Percentiles rank a stretch among this genome's conserved stretches.
These are phyloP conservation scores for Vickermania spadyakhi DNA, from an alignment of 208 protist species.

Conservation along the genomic window DNA sequence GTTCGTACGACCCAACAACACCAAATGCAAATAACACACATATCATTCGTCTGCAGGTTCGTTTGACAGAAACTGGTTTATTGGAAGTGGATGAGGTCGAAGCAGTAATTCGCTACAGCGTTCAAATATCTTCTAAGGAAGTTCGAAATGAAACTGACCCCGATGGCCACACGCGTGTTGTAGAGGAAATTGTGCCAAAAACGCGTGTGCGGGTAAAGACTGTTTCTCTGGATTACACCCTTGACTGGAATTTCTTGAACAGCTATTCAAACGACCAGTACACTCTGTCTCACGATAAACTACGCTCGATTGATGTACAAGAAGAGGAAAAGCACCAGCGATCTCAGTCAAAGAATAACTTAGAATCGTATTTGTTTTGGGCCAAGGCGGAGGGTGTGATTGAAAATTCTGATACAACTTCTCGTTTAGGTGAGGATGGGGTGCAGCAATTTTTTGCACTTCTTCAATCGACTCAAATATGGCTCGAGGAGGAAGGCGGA, in stretches of 20 bases:
- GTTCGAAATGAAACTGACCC: conserved; percentile 8
- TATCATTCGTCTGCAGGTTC: conserved; percentile 65
- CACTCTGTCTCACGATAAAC: conserved; percentile 19
- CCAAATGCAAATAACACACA: conserved; percentile 70
- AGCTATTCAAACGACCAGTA: conserved; percentile 22
- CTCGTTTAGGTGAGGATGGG: conserved; percentile 10
- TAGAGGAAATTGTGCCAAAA: neutral
- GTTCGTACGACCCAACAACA: conserved; percentile 24
- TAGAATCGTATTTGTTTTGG: conserved; percentile 79
- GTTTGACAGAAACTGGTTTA: conserved; percentile 59
- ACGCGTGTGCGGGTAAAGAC: neutral
- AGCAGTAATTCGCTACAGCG: conserved; percentile 46
- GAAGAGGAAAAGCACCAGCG: conserved; percentile 51
- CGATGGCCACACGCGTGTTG: neutral
- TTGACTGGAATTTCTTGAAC: conserved; percentile 30
- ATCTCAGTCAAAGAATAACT: conserved; percentile 64
- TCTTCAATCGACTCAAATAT: conserved; percentile 30
- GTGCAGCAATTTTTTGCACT: conserved; percentile 19
- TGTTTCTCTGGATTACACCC: neutral
- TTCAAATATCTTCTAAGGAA: conserved; percentile 31
- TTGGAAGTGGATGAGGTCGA: conserved; percentile 53
- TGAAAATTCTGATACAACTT: conserved; percentile 25
- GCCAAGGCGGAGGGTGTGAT: conserved; percentile 50
- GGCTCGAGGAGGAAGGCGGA: conserved; percentile 72
- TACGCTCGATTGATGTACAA: conserved; percentile 32